Evolutionary conservation across 345 rosid species (phyloP), one percentile per base, ranked within the genome.

Genomic region (Jatropha curcas): DNA sequence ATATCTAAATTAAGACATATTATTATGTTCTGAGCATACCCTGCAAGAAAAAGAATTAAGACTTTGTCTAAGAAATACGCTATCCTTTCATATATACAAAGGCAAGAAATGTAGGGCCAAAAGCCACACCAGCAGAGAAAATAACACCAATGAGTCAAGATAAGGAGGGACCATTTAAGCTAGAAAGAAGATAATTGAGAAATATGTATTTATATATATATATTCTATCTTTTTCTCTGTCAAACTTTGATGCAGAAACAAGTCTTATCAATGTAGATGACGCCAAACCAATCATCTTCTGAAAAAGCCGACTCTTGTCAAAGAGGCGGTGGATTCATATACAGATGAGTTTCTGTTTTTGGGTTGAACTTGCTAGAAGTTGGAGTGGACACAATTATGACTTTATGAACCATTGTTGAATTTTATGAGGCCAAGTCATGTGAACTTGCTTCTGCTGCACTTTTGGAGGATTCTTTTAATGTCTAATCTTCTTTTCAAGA

Each of bases 251-350:
- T 17, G 8, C 8, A 30, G 25, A 50, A 61, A 50, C 34, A 60
- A 6, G 52, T 61, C 51, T 50, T n/a, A 27, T 71, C 60, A 27
- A 50, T 31, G 3, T n/a, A 52, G 22, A 22, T 4, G 13, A 19
- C 25, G 19, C 28, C 68, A 22, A 48, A 30, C 19, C 37, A 37
- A 12, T 59, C 65, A 62, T 34, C 33, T 3, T 71, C 75, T 28
- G 10, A 35, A 9, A 65, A 33, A 28, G n/a, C 27, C 64, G 27
- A 20, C 31, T 57, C 4, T 33, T 22, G 62, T 46, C 71, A 57
- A 56, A 45, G 55, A 22, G 77, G 71, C 65, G 68, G 51, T 61
- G 74, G 60, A 35, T 19, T 14, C 33, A 37, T 25, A 17, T 43
- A 14, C n/a, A 16, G 5, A 48, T 17, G n/a, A 48, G n/a, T 48